Percentiles rank a stretch among this genome's conserved stretches.
phyloP scores from a whole-genome alignment of 306 rosid genomes.

The Rubus parviflorus region DNA sequence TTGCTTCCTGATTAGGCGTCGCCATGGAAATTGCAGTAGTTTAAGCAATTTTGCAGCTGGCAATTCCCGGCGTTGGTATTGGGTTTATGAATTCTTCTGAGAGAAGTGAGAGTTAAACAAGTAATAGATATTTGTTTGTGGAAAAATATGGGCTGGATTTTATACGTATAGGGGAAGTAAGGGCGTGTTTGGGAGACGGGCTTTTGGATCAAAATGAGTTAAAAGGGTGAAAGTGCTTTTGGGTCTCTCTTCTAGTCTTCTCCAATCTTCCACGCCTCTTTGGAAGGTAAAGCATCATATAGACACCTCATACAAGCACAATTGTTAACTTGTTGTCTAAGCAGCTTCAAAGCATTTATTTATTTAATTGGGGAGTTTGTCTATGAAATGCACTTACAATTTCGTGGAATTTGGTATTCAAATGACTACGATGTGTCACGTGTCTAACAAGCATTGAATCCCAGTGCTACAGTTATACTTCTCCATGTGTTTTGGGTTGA shows the following conservation, averaged over 20 bases:
- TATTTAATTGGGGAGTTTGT: neutral
- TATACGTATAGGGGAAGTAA: neutral
- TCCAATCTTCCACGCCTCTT: slow-evolving; percentile 28
- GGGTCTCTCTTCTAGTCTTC: slow-evolving; percentile 6
- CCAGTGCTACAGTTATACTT: neutral
- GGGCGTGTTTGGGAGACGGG: slow-evolving; percentile 11
- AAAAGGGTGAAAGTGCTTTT: slow-evolving; percentile 14
- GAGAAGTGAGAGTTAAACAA: neutral
- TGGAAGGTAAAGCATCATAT: neutral
- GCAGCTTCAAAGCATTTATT: neutral
- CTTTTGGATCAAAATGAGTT: neutral
- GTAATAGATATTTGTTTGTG: slow-evolving; percentile 15
- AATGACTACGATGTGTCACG: slow-evolving; percentile 2
- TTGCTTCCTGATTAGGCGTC: slow-evolving; percentile 71
- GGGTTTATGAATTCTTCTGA: neutral
- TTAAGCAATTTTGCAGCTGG: slow-evolving; percentile 18
- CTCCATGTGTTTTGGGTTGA: neutral
- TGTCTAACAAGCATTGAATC: neutral
- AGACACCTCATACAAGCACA: neutral
- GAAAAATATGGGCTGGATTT: neutral
- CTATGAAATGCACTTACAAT: neutral
- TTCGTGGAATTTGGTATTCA: neutral
- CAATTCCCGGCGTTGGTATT: slow-evolving; percentile 4
- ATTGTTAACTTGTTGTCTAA: slow-evolving; percentile 31
- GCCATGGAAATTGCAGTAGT: slow-evolving; percentile 58